Evolutionary conservation across 345 rosid genomes (phyloP), one percentile per base, ranked within the genome.

Genomic region (Psidium friedrichsthalianum): DNA sequence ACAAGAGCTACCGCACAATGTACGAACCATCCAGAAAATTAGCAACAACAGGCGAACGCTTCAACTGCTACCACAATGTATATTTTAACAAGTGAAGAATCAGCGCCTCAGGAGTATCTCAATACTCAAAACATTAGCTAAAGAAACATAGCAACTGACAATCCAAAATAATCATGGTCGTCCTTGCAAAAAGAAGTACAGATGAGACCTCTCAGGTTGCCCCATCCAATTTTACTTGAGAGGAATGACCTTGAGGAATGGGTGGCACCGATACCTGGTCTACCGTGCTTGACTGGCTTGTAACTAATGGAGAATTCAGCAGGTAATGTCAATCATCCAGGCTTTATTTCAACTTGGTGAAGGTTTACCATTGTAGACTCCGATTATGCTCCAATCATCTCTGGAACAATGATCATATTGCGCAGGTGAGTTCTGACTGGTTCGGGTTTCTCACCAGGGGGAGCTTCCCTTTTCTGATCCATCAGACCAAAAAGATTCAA

Each of bases 261-360:
- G 82, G 99, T 96, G 86, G 99, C 99, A 91, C 99, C 99, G 40
- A 94, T 91, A 90, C 99, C 98, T 18, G 98, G 99, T 87, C 97
- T 94, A 82, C 99, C 99, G 8, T 96, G 99, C 98, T 95, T 96
- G 10, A 96, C 98, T 5, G 99, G 98, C 93, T 95, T 95, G 95
- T 95, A 95, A 12, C 94, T 90, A 88, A 95, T 94, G 5, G 98
- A 95, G 90, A 95, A 95, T 88, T 95, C 98, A 36, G 98, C 98
- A 95, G 87, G 90, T 95, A 95, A 83, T 95, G 96, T 40, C 91
- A 85, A 96, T 96, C 99, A 96, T 96, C 88, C 99, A 2, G 98
- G 98, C 93, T 96, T 96, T 92, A 96, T 95, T 84, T 96, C 99
- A 32, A 95, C 96, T 86, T 96, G 99, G 86, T 96, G 83, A 96